Percentiles rank a stretch among this genome's conserved stretches.
phyloP scores from a whole-genome alignment of 1,284 basidiomycete species.

The Sparassis latifolia region DNA sequence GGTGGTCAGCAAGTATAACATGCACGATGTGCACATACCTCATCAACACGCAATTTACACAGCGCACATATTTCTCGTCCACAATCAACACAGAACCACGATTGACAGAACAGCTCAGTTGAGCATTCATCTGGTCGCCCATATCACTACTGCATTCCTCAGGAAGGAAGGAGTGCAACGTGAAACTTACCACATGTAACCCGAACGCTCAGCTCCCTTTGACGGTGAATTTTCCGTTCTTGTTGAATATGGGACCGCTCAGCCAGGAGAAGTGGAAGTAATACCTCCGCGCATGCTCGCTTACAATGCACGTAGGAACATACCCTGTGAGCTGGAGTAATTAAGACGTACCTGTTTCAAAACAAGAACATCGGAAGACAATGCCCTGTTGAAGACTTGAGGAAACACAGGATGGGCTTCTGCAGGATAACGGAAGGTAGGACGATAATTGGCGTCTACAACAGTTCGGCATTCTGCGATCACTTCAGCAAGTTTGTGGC shows the following conservation, averaged over 20 bases:
- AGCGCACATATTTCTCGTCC: not conserved
- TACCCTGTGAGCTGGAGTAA: not conserved
- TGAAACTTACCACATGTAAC: slow-evolving; percentile 13
- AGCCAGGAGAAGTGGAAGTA: not conserved
- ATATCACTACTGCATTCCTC: not conserved
- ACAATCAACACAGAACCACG: not conserved
- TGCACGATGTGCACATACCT: no score
- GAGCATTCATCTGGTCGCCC: slow-evolving; percentile 11
- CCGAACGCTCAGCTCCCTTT: slow-evolving; percentile 4
- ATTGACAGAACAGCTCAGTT: not conserved
- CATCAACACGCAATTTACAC: no score
- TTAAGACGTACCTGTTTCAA: not conserved
- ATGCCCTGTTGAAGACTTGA: no score
- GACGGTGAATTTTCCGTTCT: not conserved
- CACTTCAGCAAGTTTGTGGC: no score
- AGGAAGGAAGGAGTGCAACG: not conserved
- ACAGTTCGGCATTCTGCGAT: no score
- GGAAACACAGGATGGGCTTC: no score
- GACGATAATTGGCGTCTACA: no score
- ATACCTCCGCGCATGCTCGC: not conserved
- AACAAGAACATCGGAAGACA: no score
- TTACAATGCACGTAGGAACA: not conserved
- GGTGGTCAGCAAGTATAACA: no score
- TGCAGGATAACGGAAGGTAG: no score
- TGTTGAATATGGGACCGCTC: not conserved